A percentile compares a stretch with the other conserved stretches of the same genome.
These are phyloP conservation scores for Patellaria atrata DNA, from an alignment of 495 filamentous ascomycete species.

Conservation along the genomic window DNA sequence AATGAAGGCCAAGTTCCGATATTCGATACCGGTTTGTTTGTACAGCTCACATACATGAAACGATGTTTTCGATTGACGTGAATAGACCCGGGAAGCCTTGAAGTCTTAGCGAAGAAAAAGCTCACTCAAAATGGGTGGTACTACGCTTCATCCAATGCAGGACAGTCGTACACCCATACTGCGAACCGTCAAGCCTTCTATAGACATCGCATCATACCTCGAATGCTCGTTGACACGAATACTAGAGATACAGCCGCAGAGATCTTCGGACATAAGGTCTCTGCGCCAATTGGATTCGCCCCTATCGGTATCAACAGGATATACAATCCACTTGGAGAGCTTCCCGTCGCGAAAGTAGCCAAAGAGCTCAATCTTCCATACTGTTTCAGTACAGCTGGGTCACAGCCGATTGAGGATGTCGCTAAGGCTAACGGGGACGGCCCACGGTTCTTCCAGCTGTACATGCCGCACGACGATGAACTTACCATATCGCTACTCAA, in stretches of 20 bases:
- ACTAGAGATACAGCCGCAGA: conserved; percentile 39
- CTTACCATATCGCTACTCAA: conserved; percentile 39
- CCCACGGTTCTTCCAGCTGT: conserved; percentile 51
- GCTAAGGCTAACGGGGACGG: conserved; percentile 44
- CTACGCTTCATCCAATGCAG: conserved; percentile 54
- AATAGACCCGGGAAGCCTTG: conserved; percentile 40
- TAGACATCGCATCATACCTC: conserved; percentile 50
- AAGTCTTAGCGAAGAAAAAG: conserved; percentile 41
- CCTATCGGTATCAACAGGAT: conserved; percentile 55
- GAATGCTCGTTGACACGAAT: conserved; percentile 47
- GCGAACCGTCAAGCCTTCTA: conserved; percentile 56
- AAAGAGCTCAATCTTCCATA: conserved; percentile 13
- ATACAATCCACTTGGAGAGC: conserved; percentile 43
- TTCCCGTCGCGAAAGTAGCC: conserved; percentile 35
- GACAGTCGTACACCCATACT: conserved; percentile 48
- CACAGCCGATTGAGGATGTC: conserved; percentile 46
- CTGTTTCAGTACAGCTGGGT: conserved; percentile 36
- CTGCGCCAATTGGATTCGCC: conserved; percentile 48
- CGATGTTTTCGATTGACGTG: conserved; percentile 11
- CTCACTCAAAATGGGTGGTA: conserved; percentile 40
- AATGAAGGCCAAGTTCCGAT: conserved; percentile 40
- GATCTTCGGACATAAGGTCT: conserved; percentile 48
- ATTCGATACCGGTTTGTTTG: conserved; percentile 38
- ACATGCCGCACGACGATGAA: conserved; percentile 50
- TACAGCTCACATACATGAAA: conserved; percentile 2